Conservation (phyloP, 495 filamentous ascomycete species). For the Penicillium diatomitis region DNA sequence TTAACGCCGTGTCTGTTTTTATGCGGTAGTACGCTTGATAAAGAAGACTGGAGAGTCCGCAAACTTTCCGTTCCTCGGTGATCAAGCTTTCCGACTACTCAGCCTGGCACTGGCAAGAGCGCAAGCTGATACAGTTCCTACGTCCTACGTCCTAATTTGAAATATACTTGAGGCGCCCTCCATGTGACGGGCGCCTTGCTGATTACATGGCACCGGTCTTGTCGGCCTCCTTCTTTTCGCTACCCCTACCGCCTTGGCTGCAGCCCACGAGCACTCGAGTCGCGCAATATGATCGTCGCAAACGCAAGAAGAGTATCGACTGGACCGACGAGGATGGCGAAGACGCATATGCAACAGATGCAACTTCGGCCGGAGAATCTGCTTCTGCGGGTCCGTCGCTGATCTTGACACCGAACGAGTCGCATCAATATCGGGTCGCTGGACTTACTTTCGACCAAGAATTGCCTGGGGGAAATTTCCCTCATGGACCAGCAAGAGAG, state of each 20-base stretch:
- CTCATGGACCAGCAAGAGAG: slow-evolving; percentile 25
- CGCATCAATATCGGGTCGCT: slow-evolving; percentile 38
- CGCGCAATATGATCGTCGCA: slow-evolving; percentile 29
- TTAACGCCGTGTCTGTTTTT: no score
- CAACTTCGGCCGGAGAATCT: slow-evolving; percentile 20
- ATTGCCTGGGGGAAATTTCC: slow-evolving; percentile 35
- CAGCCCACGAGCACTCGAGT: slow-evolving; percentile 27
- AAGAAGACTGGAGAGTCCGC: no score
- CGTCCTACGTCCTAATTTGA: no score
- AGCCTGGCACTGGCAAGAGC: no score
- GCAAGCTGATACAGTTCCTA: no score
- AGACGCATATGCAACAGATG: slow-evolving; percentile 26
- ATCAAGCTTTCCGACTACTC: no score
- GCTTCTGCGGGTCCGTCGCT: slow-evolving; percentile 16
- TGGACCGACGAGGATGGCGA: slow-evolving; percentile 20
- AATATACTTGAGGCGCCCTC: not conserved
- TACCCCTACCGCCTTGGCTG: slow-evolving; percentile 33
- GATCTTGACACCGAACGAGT: slow-evolving; percentile 37
- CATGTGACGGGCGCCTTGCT: slow-evolving; percentile 8
- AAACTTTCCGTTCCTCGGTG: no score
- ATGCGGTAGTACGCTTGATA: no score
- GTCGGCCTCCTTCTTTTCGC: slow-evolving; percentile 29
- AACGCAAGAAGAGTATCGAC: slow-evolving; percentile 27
- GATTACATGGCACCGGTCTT: slow-evolving; percentile 26
- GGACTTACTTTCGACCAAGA: slow-evolving; percentile 36